Conservation (phyloP, 768 basidiomycete genomes). For the Tricholoma furcatifolium region DNA sequence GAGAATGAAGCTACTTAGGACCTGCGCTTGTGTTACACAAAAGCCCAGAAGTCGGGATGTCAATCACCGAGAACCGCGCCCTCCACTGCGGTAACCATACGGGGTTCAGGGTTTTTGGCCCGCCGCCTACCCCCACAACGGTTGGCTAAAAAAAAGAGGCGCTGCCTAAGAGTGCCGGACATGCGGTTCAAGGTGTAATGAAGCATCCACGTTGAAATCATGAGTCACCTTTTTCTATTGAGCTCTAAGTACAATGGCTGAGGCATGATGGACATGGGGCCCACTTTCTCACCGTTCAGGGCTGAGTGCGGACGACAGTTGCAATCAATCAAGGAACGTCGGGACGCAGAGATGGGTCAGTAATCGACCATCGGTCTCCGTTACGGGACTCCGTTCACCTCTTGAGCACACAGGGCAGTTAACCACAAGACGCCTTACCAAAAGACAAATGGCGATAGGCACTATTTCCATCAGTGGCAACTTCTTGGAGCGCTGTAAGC, state of each 20-base stretch:
- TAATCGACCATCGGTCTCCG: background rate
- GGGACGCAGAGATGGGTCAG: background rate
- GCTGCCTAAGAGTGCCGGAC: background rate
- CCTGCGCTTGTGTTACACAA: background rate
- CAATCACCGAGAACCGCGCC: conserved; percentile 5
- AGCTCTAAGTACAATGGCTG: too few relatives aligned
- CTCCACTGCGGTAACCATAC: background rate
- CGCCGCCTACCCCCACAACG: too few relatives aligned
- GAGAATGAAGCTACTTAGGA: background rate
- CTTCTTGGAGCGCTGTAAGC: too few relatives aligned
- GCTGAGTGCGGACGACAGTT: background rate
- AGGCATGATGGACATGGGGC: background rate
- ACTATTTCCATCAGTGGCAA: too few relatives aligned
- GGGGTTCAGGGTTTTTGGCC: background rate
- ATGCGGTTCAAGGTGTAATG: too few relatives aligned
- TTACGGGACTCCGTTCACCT: background rate
- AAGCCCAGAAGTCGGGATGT: conserved; percentile 7
- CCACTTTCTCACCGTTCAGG: background rate
- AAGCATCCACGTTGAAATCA: too few relatives aligned
- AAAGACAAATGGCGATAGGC: too few relatives aligned
- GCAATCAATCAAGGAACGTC: background rate
- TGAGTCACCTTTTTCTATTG: too few relatives aligned
- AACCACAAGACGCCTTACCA: too few relatives aligned
- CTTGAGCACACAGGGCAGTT: too few relatives aligned
- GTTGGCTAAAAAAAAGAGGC: too few relatives aligned